Percentiles rank a stretch among this genome's conserved stretches.
phyloP scores from a whole-genome alignment of 139 green algal species.

The Micractinium sp. region DNA sequence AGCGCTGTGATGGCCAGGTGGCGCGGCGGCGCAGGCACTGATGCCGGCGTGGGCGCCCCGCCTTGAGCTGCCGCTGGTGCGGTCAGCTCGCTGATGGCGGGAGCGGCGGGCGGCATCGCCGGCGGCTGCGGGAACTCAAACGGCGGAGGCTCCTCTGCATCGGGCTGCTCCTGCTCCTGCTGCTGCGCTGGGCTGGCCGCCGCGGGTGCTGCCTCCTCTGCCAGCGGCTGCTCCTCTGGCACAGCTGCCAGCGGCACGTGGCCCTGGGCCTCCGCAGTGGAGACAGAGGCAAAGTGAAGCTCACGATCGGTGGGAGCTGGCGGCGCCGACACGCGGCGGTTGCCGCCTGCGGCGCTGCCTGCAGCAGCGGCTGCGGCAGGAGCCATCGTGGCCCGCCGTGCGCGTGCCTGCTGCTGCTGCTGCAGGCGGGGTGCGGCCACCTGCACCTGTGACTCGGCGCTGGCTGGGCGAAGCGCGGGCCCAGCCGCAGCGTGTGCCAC shows the following conservation, averaged over 20 bases:
- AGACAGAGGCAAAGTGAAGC: slow-evolving; percentile 3
- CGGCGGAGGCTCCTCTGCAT: not conserved
- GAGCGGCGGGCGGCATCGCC: not conserved
- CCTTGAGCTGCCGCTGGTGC: not conserved
- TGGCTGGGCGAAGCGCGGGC: slow-evolving; percentile 6
- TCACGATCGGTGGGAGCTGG: not conserved
- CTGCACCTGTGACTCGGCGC: slow-evolving; percentile 21
- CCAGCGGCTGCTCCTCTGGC: slow-evolving; percentile 1
- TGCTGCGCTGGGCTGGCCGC: not conserved
- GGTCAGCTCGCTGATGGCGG: not conserved
- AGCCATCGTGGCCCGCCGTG: not conserved
- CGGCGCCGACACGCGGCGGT: not conserved
- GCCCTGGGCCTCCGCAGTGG: not conserved
- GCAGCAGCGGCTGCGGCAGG: not conserved
- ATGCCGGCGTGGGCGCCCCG: not conserved
- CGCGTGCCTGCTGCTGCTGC: not conserved
- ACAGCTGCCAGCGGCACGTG: not conserved
- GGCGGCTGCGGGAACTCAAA: slow-evolving; percentile 1
- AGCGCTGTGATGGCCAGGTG: slow-evolving; percentile 39
- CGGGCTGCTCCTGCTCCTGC: not conserved
- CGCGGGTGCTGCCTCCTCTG: not conserved
- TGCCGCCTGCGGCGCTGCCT: not conserved
- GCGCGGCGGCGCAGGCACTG: slow-evolving; percentile 17
- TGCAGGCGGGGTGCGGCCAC: not conserved
- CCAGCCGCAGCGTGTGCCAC: slow-evolving; percentile 21